Evolutionary conservation across 108 stramenopile genomes (phyloP).

Genomic region (Parmales sp.): DNA sequence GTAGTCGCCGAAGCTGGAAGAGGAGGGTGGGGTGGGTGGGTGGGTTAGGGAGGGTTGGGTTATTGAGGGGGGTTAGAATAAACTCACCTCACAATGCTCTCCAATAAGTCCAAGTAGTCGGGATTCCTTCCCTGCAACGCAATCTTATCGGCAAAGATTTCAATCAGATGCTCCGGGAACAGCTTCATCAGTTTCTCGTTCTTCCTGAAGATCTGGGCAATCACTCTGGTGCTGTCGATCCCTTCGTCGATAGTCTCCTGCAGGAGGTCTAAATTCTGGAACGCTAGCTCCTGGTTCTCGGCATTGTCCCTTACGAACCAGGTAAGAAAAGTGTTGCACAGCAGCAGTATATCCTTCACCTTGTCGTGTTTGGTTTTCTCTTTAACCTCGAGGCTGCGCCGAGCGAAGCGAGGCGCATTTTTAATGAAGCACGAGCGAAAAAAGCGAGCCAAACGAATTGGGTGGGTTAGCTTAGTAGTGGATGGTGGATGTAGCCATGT

Average conservation of each 20-base stretch:
- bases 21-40: too few relatives aligned
- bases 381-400: too few relatives aligned
- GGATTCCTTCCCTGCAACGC: constrained; percentile 7
- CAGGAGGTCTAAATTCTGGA: constrained; percentile 12
- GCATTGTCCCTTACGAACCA: constrained; percentile 24
- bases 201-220: constrained; percentile 14
- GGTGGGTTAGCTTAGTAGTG: too few relatives aligned
- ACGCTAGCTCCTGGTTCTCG: constrained; percentile 19
- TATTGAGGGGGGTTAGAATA: too few relatives aligned
- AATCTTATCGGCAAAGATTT: constrained; percentile 8
- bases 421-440: not conserved
- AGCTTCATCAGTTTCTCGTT: constrained; percentile 16
- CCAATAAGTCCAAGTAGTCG: constrained; percentile 18
- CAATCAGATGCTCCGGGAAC: constrained; percentile 11
- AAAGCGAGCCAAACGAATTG: not conserved
- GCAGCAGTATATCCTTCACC: not conserved
- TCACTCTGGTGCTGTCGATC: constrained; percentile 11
- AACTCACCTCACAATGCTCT: not conserved
- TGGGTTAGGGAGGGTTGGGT: too few relatives aligned
- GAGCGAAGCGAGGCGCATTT: too few relatives aligned
- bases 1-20: constrained; percentile 14
- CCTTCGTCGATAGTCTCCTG: constrained; percentile 16
- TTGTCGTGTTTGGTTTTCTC: constrained; percentile 3
- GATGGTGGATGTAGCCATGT: too few relatives aligned
- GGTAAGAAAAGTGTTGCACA: constrained; percentile 17